Conservation (phyloP, 2,329 filamentous ascomycete genomes). For the Exophiala sp. region DNA sequence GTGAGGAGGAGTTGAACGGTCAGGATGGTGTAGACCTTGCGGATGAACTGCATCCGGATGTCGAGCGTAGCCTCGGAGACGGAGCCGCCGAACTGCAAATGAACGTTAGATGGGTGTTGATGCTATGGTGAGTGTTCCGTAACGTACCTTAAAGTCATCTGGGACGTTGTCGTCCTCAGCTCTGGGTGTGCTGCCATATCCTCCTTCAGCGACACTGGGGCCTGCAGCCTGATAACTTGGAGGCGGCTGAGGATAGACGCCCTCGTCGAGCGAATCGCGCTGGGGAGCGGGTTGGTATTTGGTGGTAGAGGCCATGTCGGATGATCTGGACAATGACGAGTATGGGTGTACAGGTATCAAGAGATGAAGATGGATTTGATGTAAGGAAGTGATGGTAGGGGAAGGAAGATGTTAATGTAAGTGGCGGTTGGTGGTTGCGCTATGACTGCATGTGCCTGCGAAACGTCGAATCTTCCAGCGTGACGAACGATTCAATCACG, state of each 20-base stretch:
- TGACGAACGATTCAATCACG: conserved; percentile 1
- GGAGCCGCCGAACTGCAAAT: conserved; percentile 76
- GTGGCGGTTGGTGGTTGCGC: neutral
- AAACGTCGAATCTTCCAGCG: conserved; percentile 9
- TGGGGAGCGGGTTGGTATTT: conserved; percentile 82
- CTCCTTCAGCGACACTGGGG: conserved; percentile 57
- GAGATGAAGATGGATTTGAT: neutral
- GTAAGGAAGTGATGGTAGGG: neutral
- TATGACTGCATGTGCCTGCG: conserved; percentile 9
- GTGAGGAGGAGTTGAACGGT: conserved; percentile 91
- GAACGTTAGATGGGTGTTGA: neutral
- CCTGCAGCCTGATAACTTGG: conserved; percentile 72
- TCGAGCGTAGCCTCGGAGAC: conserved; percentile 92
- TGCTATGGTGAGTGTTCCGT: conserved; percentile 15
- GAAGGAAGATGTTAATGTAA: neutral
- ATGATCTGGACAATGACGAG: neutral
- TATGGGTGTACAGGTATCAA: neutral
- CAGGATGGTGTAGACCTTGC: conserved; percentile 97
- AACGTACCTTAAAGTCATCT: conserved; percentile 85
- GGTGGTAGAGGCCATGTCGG: conserved; percentile 39
- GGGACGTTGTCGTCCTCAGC: conserved; percentile 86
- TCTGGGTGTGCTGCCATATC: conserved; percentile 52
- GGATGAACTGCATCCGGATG: conserved; percentile 93
- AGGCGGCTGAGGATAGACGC: conserved; percentile 69
- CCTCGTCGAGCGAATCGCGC: conserved; percentile 78